Conservation (phyloP, 2,329 filamentous ascomycete species). For the Penicillium hordei region DNA sequence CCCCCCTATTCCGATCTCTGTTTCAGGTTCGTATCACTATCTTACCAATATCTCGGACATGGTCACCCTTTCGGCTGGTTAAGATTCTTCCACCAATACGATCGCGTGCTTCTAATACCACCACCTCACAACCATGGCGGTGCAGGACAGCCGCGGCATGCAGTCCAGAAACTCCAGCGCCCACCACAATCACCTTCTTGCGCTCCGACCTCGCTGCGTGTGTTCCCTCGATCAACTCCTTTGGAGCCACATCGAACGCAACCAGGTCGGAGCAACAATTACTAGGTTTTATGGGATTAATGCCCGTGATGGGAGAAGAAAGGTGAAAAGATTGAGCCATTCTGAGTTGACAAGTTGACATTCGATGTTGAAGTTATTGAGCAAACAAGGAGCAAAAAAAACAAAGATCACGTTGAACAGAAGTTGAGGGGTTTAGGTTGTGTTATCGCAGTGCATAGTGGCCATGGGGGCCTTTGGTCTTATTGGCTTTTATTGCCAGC, state of each 20-base stretch:
- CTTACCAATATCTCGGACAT: constrained; percentile 43
- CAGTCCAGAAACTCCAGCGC: constrained; percentile 39
- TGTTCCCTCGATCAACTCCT: constrained; percentile 23
- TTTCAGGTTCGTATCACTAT: neutral
- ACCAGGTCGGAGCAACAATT: constrained; percentile 27
- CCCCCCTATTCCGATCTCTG: neutral
- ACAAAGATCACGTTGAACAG: neutral
- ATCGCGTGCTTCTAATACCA: constrained; percentile 37
- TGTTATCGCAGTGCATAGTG: neutral
- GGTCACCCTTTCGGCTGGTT: constrained; percentile 39
- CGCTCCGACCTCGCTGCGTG: constrained; percentile 22
- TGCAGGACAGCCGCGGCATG: constrained; percentile 37
- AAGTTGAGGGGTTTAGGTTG: neutral
- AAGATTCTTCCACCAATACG: constrained; percentile 42
- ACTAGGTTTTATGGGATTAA: constrained; percentile 26
- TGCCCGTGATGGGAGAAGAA: constrained; percentile 13
- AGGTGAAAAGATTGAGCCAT: constrained; percentile 32
- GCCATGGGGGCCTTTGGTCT: neutral
- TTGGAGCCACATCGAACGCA: constrained; percentile 20
- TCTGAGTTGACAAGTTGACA: constrained; percentile 34
- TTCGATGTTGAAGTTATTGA: constrained; percentile 9
- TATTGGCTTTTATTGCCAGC: constrained; percentile 2
- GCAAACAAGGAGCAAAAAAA: neutral
- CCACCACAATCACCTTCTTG: constrained; percentile 35
- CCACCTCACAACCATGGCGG: constrained; percentile 37